These are phyloP conservation scores for Nicotiana attenuata DNA, from an alignment of 257 asterid genomes.

Conservation along the genomic window DNA sequence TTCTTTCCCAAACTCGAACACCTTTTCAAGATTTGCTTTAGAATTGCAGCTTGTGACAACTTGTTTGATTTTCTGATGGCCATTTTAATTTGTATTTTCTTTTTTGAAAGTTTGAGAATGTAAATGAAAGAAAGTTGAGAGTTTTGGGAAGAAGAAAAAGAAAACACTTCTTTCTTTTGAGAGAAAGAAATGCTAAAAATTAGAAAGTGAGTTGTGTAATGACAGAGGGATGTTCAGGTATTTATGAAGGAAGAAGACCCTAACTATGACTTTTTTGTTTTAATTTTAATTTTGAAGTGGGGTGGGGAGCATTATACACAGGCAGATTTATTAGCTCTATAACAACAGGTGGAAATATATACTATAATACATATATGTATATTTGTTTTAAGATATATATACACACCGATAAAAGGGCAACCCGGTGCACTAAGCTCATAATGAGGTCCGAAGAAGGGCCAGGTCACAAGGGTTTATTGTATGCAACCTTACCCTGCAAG, in stretches of 20 bases:
- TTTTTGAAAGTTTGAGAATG: background rate
- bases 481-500: too few species aligned
- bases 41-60: constrained; percentile 31
- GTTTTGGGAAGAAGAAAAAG: background rate
- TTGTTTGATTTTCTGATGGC: constrained; percentile 36
- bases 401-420: too few species aligned
- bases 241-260: background rate
- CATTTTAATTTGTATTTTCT: constrained; percentile 14
- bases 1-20: constrained; percentile 48
- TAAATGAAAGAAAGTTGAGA: background rate
- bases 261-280: background rate
- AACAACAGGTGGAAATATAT: background rate
- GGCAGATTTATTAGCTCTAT: background rate
- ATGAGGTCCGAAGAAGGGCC: too few species aligned
- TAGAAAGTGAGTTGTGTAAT: background rate
- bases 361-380: too few species aligned
- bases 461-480: too few species aligned
- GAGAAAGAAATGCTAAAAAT: background rate
- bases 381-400: too few species aligned
- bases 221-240: background rate
- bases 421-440: too few species aligned
- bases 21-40: constrained; percentile 40
- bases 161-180: constrained; percentile 1
- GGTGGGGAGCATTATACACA: background rate
- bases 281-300: background rate